Conservation (phyloP, 805 yeast species). For the Yamadazyma sp. region DNA sequence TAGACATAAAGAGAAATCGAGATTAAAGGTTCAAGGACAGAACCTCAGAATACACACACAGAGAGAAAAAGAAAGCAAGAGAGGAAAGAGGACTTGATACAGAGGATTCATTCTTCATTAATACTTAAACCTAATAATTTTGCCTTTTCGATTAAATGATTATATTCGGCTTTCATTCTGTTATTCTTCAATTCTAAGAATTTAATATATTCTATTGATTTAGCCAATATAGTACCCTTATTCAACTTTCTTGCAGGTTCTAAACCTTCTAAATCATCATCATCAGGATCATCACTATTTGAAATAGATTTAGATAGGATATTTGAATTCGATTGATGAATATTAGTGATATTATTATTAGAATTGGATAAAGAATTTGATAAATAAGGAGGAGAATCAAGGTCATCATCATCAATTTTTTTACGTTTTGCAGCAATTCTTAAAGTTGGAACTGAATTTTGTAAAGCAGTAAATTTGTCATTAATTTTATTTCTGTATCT, state of each 20-base stretch:
- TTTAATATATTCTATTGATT: slow-evolving; percentile 76
- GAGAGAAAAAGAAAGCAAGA: neutral
- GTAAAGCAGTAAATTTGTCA: slow-evolving; percentile 38
- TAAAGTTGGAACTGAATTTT: slow-evolving; percentile 37
- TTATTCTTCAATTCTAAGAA: slow-evolving; percentile 64
- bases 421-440: slow-evolving; percentile 23
- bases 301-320: no score
- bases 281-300: neutral
- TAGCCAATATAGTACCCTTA: slow-evolving; percentile 73
- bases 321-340: no score
- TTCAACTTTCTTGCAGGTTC: slow-evolving; percentile 73
- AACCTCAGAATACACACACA: no score
- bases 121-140: slow-evolving; percentile 26
- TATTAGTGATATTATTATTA: neutral
- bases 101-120: slow-evolving; percentile 1
- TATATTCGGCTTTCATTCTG: slow-evolving; percentile 49
- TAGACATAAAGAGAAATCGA: no score
- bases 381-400: slow-evolving; percentile 3
- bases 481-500: slow-evolving; percentile 42
- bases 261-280: slow-evolving; percentile 61
- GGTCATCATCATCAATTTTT: slow-evolving; percentile 5
- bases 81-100: neutral
- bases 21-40: no score
- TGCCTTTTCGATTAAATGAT: slow-evolving; percentile 41
- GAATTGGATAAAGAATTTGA: neutral